These are phyloP conservation scores for Citeromyces matritensis DNA, from an alignment of 805 yeast species.

Conservation along the genomic window DNA sequence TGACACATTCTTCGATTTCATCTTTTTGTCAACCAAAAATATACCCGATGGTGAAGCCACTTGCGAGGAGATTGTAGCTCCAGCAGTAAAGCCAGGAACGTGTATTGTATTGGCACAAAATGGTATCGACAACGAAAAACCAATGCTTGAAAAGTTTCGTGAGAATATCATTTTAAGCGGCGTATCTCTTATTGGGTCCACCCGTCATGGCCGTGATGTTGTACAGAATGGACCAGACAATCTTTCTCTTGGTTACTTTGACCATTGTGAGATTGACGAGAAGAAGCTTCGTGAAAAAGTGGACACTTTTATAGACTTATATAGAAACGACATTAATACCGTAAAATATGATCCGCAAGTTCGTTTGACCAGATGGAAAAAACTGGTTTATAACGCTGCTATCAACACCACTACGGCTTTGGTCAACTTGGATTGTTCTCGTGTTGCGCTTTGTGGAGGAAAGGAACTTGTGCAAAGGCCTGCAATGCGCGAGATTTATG, in stretches of 20 bases:
- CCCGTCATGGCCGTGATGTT: constrained; percentile 31
- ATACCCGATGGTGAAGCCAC: constrained; percentile 38
- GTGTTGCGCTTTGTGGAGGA: constrained; percentile 29
- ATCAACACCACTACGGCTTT: constrained; percentile 49
- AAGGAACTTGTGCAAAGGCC: constrained; percentile 27
- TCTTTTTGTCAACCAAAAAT: constrained; percentile 47
- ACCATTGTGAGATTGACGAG: constrained; percentile 17
- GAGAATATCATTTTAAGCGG: constrained; percentile 17
- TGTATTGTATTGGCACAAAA: constrained; percentile 20
- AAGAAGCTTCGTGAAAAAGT: constrained; percentile 19
- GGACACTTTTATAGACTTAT: constrained; percentile 26
- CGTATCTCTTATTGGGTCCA: constrained; percentile 36
- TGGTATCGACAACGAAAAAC: constrained; percentile 22
- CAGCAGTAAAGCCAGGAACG: constrained; percentile 14
- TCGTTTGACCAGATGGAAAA: constrained; percentile 43
- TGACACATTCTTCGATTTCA: constrained; percentile 28
- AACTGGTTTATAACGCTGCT: constrained; percentile 56
- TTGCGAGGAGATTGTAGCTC: constrained; percentile 24
- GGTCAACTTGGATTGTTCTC: constrained; percentile 43
- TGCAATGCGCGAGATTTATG: constrained; percentile 53
- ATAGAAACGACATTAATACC: constrained; percentile 24
- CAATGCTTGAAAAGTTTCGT: constrained; percentile 16
- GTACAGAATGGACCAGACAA: constrained; percentile 33
- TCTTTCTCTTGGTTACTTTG: constrained; percentile 36
- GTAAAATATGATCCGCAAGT: constrained; percentile 26